Evolutionary conservation across 2,329 filamentous ascomycete species (phyloP).

Genomic region (Alternaria alternata): DNA sequence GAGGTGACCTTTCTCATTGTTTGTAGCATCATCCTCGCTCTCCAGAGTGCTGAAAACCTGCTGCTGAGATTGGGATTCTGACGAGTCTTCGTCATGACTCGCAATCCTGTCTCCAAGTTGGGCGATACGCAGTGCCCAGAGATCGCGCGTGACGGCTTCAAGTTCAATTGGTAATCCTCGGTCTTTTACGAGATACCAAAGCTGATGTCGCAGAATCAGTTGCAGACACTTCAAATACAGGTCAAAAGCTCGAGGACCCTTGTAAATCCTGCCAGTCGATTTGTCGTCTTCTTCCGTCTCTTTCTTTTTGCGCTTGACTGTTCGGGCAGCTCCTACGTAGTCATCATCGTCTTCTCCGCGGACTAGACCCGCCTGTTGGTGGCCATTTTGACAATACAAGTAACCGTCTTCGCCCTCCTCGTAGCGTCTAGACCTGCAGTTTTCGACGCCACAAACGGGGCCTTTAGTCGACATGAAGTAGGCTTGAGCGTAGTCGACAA

Average conservation of each 20-base stretch:
- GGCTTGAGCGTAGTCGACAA: not conserved
- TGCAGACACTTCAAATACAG: slow-evolving; percentile 87
- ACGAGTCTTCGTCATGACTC: slow-evolving; percentile 41
- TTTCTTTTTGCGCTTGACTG: slow-evolving; percentile 63
- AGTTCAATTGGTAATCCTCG: slow-evolving; percentile 75
- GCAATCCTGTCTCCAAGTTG: slow-evolving; percentile 59
- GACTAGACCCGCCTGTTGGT: slow-evolving; percentile 61
- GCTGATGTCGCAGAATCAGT: slow-evolving; percentile 82
- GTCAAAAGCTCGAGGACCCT: slow-evolving; percentile 73
- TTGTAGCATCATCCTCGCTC: slow-evolving; percentile 51
- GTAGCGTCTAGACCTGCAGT: slow-evolving; percentile 73
- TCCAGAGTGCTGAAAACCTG: slow-evolving; percentile 67
- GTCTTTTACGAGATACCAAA: slow-evolving; percentile 73
- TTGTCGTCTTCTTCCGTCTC: slow-evolving; percentile 58
- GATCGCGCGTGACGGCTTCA: slow-evolving; percentile 79
- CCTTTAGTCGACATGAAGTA: slow-evolving; percentile 31
- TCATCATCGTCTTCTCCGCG: slow-evolving; percentile 66
- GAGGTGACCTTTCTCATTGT: slow-evolving; percentile 33
- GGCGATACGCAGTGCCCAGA: slow-evolving; percentile 81
- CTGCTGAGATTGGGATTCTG: slow-evolving; percentile 56
- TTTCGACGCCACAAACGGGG: slow-evolving; percentile 61
- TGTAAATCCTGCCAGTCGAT: slow-evolving; percentile 58
- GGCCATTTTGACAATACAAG: slow-evolving; percentile 81
- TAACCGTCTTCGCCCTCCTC: slow-evolving; percentile 77
- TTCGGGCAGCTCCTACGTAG: slow-evolving; percentile 69